Conservation (phyloP, 176 grass and related monocot genomes). For the Tuctoria greenei region DNA sequence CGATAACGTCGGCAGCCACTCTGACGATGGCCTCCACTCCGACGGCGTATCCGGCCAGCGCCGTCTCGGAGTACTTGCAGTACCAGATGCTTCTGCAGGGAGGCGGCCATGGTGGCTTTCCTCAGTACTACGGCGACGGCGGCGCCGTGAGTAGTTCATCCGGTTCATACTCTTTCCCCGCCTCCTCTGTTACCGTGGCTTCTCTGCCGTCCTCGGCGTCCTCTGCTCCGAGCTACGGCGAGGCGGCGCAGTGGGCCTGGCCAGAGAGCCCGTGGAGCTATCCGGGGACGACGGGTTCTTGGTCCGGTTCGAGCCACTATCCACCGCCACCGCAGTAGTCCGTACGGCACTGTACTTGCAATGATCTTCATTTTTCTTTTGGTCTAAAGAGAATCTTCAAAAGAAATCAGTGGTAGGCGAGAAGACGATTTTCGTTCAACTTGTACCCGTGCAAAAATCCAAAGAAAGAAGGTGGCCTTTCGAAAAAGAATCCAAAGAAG, state of each 20-base stretch:
- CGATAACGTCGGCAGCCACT: background rate
- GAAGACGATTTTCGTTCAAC: background rate
- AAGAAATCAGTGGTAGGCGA: background rate
- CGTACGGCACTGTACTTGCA: background rate
- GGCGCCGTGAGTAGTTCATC: constrained; percentile 25
- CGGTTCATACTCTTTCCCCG: constrained; percentile 35
- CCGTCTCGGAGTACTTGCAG: constrained; percentile 37
- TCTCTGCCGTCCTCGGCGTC: constrained; percentile 38
- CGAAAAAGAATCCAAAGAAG: background rate
- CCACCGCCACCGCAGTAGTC: constrained; percentile 42
- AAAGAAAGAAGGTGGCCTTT: constrained; percentile 8
- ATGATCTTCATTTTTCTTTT: background rate
- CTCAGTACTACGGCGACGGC: constrained; percentile 11
- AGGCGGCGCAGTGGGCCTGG: constrained; percentile 37
- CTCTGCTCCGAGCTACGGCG: constrained; percentile 17
- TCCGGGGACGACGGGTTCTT: constrained; percentile 35
- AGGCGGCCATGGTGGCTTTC: background rate
- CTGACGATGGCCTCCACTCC: background rate
- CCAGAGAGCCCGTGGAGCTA: constrained; percentile 26
- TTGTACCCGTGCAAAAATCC: constrained; percentile 6
- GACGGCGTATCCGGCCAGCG: constrained; percentile 10
- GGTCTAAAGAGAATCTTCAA: background rate
- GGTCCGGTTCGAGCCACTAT: constrained; percentile 34
- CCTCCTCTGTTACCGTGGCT: constrained; percentile 41
- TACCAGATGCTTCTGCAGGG: constrained; percentile 50